Conservation (phyloP, 2,329 filamentous ascomycete species). For the Gliomastix tumulicola region DNA sequence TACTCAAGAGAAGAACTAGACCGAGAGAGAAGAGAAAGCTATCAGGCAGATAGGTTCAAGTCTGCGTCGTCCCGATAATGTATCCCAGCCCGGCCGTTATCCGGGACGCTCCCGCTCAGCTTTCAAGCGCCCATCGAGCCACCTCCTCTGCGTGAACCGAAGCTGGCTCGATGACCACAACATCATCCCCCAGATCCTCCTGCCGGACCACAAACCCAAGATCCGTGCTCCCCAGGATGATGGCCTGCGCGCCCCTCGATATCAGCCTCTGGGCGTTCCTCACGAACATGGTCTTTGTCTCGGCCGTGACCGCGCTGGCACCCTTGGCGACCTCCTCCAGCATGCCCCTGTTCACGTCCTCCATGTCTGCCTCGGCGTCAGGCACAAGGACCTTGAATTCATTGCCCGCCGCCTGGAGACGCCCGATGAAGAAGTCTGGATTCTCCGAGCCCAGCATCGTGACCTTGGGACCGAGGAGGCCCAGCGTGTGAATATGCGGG, state of each 20-base stretch:
- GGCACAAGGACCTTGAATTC: slow-evolving; percentile 4
- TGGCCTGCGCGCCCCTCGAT: slow-evolving; percentile 3
- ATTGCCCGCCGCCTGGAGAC: slow-evolving; percentile 1
- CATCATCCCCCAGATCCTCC: slow-evolving; percentile 4
- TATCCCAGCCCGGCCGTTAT: too few relatives aligned
- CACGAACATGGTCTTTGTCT: slow-evolving; percentile 7
- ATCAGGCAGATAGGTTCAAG: too few relatives aligned
- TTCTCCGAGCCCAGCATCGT: slow-evolving; percentile 4
- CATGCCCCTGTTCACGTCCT: slow-evolving; percentile 7
- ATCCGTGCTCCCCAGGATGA: slow-evolving; percentile 7
- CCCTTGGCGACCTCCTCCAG: slow-evolving; percentile 8
- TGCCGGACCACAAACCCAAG: slow-evolving; percentile 6
- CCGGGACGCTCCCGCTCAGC: too few relatives aligned
- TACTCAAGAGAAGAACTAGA: too few relatives aligned
- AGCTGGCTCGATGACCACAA: slow-evolving; percentile 6
- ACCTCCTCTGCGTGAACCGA: slow-evolving; percentile 5
- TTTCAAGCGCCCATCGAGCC: slow-evolving; percentile 3
- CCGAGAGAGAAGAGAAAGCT: too few relatives aligned
- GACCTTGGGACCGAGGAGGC: slow-evolving; percentile 5
- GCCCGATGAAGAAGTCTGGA: slow-evolving; percentile 4
- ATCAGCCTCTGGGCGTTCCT: slow-evolving; percentile 3
- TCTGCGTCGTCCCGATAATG: too few relatives aligned
- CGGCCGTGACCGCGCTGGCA: slow-evolving; percentile 1
- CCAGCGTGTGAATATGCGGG: slow-evolving; percentile 5
- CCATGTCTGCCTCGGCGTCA: slow-evolving; percentile 1